Base-by-base conservation (phyloP, 1,139 yeast species). In the Ogataea hybrid region DNA sequence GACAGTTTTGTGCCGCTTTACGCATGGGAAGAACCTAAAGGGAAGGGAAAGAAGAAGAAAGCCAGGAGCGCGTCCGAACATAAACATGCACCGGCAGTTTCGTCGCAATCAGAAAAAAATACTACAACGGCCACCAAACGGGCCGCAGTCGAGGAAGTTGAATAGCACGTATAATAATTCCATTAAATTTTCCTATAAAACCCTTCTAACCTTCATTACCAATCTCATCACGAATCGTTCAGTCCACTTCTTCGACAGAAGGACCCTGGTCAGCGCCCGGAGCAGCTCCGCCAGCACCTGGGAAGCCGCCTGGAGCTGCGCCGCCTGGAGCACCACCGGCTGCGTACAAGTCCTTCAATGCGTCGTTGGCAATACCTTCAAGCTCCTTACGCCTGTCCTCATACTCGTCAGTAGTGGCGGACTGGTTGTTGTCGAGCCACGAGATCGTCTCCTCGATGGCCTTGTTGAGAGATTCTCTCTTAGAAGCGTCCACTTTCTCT, bases 1-100 rank as follows among this genome's bases (percentile, higher is more conserved):
- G 97, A 90, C 49, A 84, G 96, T 70, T 92, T 94, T 70, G 75
- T 75, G 52, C 99, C 99, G 2, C 54, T 84, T 6, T 92, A 86
- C 62, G 95, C 80, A 6, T 92, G 95, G 90, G 89, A 88, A 56
- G 86, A 75, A 25, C 52, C 57, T 9, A 43, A 41, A 8, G 31
- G 49, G 6, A 44, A 41, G 57, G 59, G 54, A 52, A 61, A 50
- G 50, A 62, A 53, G 39, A 65, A 61, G 48, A 65, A 64, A 52
- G 6, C 23, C 10, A 44, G 42, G 25, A 15, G 4, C 9, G 22
- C 23, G 18, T 14, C 30, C 6, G 27, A 25, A 11, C 12, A 35
- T 32, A 27, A 38, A 23, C 28, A 29, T 11, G 18, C 28, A 9
- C 32, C 37, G 3, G 35, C 28, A n/a, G 33, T 20, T 12, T 18